These are phyloP conservation scores for Neospora caninum DNA, from an alignment of 169 alveolate genomes.

Conservation along the genomic window DNA sequence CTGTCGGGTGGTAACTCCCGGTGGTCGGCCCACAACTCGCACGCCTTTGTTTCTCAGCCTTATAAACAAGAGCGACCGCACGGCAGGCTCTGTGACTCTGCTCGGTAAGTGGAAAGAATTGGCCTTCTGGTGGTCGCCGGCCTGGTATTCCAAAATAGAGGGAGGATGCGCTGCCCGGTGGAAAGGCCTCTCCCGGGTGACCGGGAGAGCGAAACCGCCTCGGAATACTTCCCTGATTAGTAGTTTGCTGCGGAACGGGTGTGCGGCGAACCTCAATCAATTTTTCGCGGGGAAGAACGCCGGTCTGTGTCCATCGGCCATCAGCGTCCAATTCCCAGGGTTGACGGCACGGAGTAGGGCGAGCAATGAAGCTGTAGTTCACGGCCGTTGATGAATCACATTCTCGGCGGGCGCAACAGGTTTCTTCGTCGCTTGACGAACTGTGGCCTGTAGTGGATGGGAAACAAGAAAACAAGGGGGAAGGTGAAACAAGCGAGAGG, in stretches of 20 bases:
- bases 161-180: not conserved
- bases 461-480: not conserved
- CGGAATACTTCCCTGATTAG: not conserved
- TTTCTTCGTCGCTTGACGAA: not conserved
- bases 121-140: not conserved
- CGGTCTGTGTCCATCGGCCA: not conserved
- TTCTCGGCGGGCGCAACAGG: not conserved
- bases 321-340: not conserved
- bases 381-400: not conserved
- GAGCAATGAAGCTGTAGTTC: conserved; percentile 28
- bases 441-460: not conserved
- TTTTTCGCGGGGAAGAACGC: not conserved
- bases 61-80: not conserved
- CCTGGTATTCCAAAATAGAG: not conserved
- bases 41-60: conserved; percentile 7
- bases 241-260: not conserved
- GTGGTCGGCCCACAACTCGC: not conserved
- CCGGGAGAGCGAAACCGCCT: not conserved
- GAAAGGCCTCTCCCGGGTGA: not conserved
- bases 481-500: not conserved
- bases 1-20: conserved; percentile 4
- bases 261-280: conserved; percentile 19
- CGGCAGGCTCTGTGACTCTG: not conserved
- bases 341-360: not conserved
- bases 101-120: not conserved